Base-by-base conservation (phyloP, 768 basidiomycete species). In the Calocera viscosa region DNA sequence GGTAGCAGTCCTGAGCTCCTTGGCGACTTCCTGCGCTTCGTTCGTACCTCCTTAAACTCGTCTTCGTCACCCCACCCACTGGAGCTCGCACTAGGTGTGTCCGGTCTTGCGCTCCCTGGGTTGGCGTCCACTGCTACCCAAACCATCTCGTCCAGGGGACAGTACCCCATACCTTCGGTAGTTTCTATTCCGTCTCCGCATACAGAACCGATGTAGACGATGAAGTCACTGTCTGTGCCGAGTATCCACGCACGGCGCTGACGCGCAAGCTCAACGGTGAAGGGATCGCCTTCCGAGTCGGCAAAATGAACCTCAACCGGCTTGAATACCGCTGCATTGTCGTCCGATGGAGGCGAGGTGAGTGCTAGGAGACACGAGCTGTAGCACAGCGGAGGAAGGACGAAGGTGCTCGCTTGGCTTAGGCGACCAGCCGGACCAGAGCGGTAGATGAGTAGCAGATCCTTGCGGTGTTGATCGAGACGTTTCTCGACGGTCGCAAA, bases 271-370 rank as follows among this genome's bases (percentile, higher is more conserved):
- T 90, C 90, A 5, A 92, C 90, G n/a, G 87, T 85, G 71, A 69
- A 90, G 1, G 89, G 88, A 74, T 91, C 90, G 11, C 84, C 89
- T 74, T 92, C 90, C 75, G 86, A 86, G 70, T 91, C 89, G 5
- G 90, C 89, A 68, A 86, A 86, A 74, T 87, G 83, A 7, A 90
- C 70, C 41, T 84, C 77, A 22, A 90, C 72, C 3, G 71, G 70
- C 22, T 77, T 17, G 30, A 60, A 40, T 53, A 68, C 2, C 17
- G 41, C 34, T 64, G 14, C 67, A 24, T 65, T 22, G 30, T n/a
- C 28, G 24, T 35, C 28, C 28, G 35, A 49, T 43, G 32, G 39
- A 64, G 64, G 39, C 60, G 66, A 67, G 49, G 75, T 66, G n/a
- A 92, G 75, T 10, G 83, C 82, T 53, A 83, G 77, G 1, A 90